Conservation (phyloP, 768 basidiomycete genomes). For the Agrocybe pediades region DNA sequence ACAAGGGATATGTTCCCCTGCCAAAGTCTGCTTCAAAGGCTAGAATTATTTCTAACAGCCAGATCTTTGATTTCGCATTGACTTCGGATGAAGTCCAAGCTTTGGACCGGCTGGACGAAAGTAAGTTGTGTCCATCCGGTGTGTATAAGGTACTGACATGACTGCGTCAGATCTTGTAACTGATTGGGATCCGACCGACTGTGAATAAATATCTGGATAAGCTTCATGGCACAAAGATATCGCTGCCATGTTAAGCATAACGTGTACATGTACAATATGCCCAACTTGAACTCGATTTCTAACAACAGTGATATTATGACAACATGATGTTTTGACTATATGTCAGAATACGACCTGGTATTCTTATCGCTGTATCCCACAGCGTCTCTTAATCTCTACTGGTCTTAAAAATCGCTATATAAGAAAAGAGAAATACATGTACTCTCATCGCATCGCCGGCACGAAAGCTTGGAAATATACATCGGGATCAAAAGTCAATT, state of each 20-base stretch:
- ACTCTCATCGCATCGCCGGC: no score
- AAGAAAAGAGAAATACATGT: neutral
- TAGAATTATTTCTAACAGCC: slow-evolving; percentile 58
- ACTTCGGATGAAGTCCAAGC: slow-evolving; percentile 45
- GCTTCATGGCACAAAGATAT: neutral
- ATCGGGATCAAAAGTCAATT: slow-evolving; percentile 22
- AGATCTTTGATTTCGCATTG: slow-evolving; percentile 67
- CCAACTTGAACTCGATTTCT: no score
- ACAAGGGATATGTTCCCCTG: slow-evolving; percentile 58
- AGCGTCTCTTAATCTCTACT: no score
- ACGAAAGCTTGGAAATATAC: neutral
- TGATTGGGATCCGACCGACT: slow-evolving; percentile 39
- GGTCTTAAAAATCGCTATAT: no score
- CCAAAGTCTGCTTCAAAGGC: slow-evolving; percentile 60
- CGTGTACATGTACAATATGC: neutral
- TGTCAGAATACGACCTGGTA: no score
- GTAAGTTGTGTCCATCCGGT: slow-evolving; percentile 26
- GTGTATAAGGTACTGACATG: neutral
- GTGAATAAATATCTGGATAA: slow-evolving; percentile 8
- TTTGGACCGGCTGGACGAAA: slow-evolving; percentile 58
- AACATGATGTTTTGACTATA: no score
- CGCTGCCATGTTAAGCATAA: neutral
- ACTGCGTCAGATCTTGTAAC: slow-evolving; percentile 36
- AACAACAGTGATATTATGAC: no score
- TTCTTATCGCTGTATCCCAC: no score